These are phyloP conservation scores for Wallacemonas sp. DNA, from an alignment of 208 protist genomes.

Conservation along the genomic window DNA sequence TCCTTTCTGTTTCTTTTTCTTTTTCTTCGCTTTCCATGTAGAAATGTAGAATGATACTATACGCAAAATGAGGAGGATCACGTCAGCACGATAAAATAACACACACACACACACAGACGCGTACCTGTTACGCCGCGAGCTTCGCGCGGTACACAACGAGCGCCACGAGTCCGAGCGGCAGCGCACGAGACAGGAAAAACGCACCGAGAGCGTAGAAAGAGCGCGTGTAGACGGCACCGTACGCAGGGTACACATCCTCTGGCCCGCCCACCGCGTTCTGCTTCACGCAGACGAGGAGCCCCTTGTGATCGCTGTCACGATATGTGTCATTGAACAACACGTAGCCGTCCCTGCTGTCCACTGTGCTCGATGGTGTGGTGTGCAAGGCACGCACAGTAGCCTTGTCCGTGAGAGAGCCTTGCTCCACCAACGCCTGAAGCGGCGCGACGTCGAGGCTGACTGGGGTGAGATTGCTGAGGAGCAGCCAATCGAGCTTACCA, in stretches of 20 bases:
- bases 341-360: slow-evolving; percentile 45
- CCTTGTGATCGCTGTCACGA: slow-evolving; percentile 63
- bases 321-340: slow-evolving; percentile 79
- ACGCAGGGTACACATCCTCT: slow-evolving; percentile 39
- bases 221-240: slow-evolving; percentile 51
- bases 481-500: slow-evolving; percentile 79
- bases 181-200: slow-evolving; percentile 32
- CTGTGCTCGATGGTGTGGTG: slow-evolving; percentile 7
- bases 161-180: slow-evolving; percentile 20
- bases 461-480: slow-evolving; percentile 61
- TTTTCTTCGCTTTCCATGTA: background rate
- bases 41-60: too few relatives aligned
- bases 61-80: too few relatives aligned
- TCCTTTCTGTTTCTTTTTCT: slow-evolving; percentile 15
- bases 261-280: slow-evolving; percentile 33
- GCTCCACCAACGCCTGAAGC: slow-evolving; percentile 27
- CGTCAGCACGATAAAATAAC: too few relatives aligned
- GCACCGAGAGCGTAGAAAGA: slow-evolving; percentile 21
- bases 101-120: too few relatives aligned
- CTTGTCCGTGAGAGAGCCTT: slow-evolving; percentile 26
- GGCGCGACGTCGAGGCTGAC: slow-evolving; percentile 4
- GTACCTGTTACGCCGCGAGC: too few relatives aligned
- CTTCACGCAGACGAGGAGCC: slow-evolving; percentile 53
- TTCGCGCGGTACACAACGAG: slow-evolving; percentile 25
- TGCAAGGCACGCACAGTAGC: slow-evolving; percentile 5